phyloP scores from a whole-genome alignment of 2,329 filamentous ascomycete species.

The Sporothrix protearum region DNA sequence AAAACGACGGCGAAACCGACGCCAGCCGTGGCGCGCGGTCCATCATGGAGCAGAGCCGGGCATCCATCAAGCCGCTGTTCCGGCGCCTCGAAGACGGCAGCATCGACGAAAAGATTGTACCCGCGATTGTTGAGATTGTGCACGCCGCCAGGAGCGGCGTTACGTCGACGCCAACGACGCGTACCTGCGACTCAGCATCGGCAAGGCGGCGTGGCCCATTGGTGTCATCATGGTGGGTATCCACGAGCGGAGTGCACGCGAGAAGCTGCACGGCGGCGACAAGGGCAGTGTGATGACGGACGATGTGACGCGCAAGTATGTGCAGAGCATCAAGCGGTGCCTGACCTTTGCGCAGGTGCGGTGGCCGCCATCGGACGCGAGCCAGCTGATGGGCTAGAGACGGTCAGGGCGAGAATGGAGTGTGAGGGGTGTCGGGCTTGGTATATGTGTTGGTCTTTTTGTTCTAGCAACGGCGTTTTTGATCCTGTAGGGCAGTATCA shows the following conservation, averaged over 20 bases:
- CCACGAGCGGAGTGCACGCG: conserved; percentile 90
- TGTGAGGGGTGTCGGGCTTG: background rate
- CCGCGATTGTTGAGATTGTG: conserved; percentile 87
- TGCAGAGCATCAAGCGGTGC: conserved; percentile 97
- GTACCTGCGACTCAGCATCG: conserved; percentile 88
- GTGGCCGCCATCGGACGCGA: conserved; percentile 89
- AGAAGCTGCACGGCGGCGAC: conserved; percentile 86
- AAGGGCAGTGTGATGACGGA: conserved; percentile 97
- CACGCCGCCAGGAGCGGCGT: conserved; percentile 82
- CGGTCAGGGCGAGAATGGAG: no score
- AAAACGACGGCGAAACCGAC: conserved; percentile 62
- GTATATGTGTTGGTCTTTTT: background rate
- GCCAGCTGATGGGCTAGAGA: conserved; percentile 86
- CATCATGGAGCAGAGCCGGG: conserved; percentile 80
- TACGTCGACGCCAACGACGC: conserved; percentile 97
- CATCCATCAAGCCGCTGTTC: conserved; percentile 88
- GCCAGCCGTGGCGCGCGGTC: conserved; percentile 77
- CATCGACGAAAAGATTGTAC: conserved; percentile 72
- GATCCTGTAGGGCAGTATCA: background rate
- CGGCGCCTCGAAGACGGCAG: conserved; percentile 80
- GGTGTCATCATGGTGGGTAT: conserved; percentile 99
- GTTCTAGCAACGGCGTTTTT: conserved; percentile 2
- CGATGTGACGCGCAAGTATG: conserved; percentile 88
- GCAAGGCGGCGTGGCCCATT: conserved; percentile 97
- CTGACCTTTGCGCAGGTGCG: conserved; percentile 94